Evolutionary conservation across 768 basidiomycete species (phyloP).

Genomic region (Lactarius sanguifluus): DNA sequence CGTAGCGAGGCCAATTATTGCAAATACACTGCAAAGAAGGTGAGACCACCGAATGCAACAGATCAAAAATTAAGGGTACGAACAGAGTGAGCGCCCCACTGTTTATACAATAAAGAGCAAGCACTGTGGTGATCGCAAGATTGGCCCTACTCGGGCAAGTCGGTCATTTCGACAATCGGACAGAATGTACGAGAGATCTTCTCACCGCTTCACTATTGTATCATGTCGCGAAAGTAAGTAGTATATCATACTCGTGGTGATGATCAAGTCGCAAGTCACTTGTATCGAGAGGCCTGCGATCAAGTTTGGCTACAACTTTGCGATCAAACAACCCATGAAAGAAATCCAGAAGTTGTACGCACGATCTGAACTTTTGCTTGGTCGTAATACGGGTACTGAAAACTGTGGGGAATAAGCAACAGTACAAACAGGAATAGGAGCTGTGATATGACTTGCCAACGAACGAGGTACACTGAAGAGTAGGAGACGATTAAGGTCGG

Average conservation of each 20-base stretch:
- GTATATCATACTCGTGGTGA: slow-evolving; percentile 11
- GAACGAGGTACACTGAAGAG: slow-evolving; percentile 5
- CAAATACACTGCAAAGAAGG: slow-evolving; percentile 5
- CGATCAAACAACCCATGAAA: not conserved
- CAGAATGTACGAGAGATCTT: not conserved
- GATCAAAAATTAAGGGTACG: not conserved
- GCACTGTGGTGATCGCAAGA: not conserved
- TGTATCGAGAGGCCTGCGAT: not conserved
- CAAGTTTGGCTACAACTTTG: not conserved
- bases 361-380: not conserved
- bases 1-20: not conserved
- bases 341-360: not conserved
- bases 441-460: not conserved
- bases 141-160: not conserved
- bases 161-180: not conserved
- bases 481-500: not conserved
- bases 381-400: not conserved
- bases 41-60: not conserved
- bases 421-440: not conserved
- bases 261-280: slow-evolving; percentile 11
- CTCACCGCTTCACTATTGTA: slow-evolving; percentile 1
- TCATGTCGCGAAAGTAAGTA: not conserved
- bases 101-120: slow-evolving; percentile 7
- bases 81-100: slow-evolving; percentile 15
- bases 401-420: slow-evolving; percentile 2